These are phyloP conservation scores for Paspalum vaginatum DNA, from an alignment of 176 grass and related monocot genomes.

Conservation along the genomic window DNA sequence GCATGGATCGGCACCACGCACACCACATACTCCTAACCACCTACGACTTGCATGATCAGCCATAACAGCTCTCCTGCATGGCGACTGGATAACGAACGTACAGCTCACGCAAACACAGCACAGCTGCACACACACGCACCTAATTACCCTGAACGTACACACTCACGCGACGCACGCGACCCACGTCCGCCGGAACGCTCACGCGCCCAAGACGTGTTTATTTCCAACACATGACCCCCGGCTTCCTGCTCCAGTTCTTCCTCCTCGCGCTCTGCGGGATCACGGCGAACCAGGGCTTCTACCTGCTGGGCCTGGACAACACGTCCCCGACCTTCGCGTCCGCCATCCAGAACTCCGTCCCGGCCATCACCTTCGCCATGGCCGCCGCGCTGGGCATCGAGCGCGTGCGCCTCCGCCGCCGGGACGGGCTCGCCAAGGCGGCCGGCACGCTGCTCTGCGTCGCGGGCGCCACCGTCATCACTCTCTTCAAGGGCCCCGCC, in stretches of 20 bases:
- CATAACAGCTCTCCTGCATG: too few species aligned
- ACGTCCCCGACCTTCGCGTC: constrained; percentile 92
- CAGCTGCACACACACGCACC: too few species aligned
- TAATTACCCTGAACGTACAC: too few species aligned
- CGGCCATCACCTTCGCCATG: constrained; percentile 96
- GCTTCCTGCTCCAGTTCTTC: constrained; percentile 81
- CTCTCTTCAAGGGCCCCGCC: neutral
- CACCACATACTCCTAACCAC: too few species aligned
- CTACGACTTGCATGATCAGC: too few species aligned
- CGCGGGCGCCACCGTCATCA: neutral
- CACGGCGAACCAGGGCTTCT: constrained; percentile 93
- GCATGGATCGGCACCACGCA: too few species aligned
- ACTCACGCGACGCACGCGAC: too few species aligned
- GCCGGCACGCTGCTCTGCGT: constrained; percentile 42
- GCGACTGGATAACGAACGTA: too few species aligned
- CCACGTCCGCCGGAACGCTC: too few species aligned
- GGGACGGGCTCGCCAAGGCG: constrained; percentile 75
- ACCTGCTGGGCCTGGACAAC: constrained; percentile 84
- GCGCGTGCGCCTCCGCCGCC: constrained; percentile 68
- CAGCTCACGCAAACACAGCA: too few species aligned
- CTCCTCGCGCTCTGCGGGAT: constrained; percentile 91
- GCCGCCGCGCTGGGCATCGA: constrained; percentile 83
- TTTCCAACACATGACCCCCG: constrained; percentile 60
- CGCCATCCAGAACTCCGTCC: constrained; percentile 95
- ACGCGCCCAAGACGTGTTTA: too few species aligned